Base-by-base conservation (phyloP, 2,329 filamentous ascomycete species). In the Curvularia sp. region DNA sequence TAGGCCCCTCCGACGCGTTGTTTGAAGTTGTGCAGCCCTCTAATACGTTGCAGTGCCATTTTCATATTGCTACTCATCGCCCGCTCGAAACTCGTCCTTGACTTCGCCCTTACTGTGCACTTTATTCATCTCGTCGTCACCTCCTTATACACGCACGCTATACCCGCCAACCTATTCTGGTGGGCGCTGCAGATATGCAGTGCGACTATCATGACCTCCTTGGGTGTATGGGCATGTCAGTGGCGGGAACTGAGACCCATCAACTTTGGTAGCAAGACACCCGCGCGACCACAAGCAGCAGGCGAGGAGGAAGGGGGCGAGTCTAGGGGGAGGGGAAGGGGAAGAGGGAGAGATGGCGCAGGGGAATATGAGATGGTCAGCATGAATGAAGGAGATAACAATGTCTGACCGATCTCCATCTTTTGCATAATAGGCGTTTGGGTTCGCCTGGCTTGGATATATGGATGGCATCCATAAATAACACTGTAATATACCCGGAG, bases 51-150 rank as follows among this genome's bases (percentile, higher is more conserved):
- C 72, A 98, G 94, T 74, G 87, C 92, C 42, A 87, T 96, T 58
- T 90, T 92, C 42, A 89, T 97, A 57, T 87, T 97, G 50, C 80
- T 94, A 53, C 82, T 98, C 57, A 87, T 99, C 66, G 88, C 89
- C 20, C 92, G 95, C 62, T 95, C 90, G 48, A 98, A 98, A 77
- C 89, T 98, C 60, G 91, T 98, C 50, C 92, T 92, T 66, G 95
- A 99, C 79, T 99, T 98, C 76, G 91, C 92, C 31, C 82, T 97
- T 24, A 97, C 94, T 2, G 85, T 97, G 18, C 92, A 96, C 80
- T 85, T 91, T 75, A 81, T 97, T 42, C 91, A 97, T 75, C 85
- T 97, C 53, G 64, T 95, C 69, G 78, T 92, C 69, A 91, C 91
- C 28, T 89, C 88, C 20, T 76, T 97, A 33, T 97, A 96, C 78